Conservation (phyloP, 306 rosid species). For the Castanea crenata region DNA sequence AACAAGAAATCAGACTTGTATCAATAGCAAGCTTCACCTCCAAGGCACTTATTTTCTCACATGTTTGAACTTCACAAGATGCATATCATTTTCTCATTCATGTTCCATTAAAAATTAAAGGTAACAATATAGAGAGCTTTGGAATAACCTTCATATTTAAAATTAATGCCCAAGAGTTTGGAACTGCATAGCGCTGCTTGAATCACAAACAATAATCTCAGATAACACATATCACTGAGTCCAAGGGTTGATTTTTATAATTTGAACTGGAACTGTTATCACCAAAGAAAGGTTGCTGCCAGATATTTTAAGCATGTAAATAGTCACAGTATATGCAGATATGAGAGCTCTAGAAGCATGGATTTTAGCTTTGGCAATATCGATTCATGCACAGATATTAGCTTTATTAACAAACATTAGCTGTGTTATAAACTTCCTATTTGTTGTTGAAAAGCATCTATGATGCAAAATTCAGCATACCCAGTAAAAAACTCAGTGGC, state of each 20-base stretch:
- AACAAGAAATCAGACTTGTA: not conserved
- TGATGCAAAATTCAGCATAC: slow-evolving; percentile 41
- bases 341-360: not conserved
- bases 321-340: not conserved
- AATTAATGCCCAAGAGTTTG: not conserved
- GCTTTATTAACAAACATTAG: not conserved
- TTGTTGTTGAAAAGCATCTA: not conserved
- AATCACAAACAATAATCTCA: not conserved
- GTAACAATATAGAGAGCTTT: not conserved
- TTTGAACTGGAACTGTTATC: not conserved
- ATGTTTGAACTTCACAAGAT: not conserved
- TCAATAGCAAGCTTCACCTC: not conserved
- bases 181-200: not conserved
- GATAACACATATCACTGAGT: not conserved
- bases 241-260: not conserved
- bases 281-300: not conserved
- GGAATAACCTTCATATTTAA: not conserved
- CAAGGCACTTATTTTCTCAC: not conserved
- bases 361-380: not conserved
- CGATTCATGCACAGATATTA: not conserved
- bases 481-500: slow-evolving; percentile 89
- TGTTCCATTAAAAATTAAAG: not conserved
- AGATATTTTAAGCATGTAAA: not conserved
- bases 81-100: not conserved
- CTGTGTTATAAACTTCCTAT: not conserved